Base-by-base conservation (phyloP, 2,329 filamentous ascomycete genomes). In the Didymella exigua region DNA sequence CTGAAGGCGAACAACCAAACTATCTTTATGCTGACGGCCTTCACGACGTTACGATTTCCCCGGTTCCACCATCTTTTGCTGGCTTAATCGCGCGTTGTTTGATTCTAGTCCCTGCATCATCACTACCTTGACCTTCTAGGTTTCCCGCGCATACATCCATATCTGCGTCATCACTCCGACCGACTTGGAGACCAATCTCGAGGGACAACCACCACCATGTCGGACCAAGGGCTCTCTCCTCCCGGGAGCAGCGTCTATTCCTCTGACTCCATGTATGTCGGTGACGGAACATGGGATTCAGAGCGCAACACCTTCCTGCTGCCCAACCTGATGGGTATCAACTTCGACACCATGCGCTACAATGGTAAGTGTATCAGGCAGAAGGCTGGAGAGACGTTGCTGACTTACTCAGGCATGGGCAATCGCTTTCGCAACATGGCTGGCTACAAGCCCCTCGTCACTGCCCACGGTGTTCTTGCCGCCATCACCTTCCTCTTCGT, bases 211-310 rank as follows among this genome's bases (percentile, higher is more conserved):
- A 34, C 21, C 56, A 62, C 21, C 47, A 74, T 74, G 67, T 71
- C 70, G 10, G 43, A 49, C 48, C 54, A 63, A 40, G 65, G 78
- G 66, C 81, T 89, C 68, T 88, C 88, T 62, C 82, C 88, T 61
- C 83, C 90, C 44, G 90, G 90, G 70, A 86, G 86, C 75, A 88
- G 86, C 71, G 85, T 82, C 62, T 93, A 93, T 76, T 81, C 83
- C 65, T 91, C 89, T 46, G 81, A 87, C 68, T 90, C 86, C n/a
- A 80, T 93, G 81, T 82, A 80, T 50, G 89, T 93, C 14, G 90
- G 90, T 59, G 90, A 93, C 71, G 90, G 90, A 19, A 93, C 90
- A 29, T 95, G 90, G 90, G 88, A 93, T 67, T 88, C 88, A 53
- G 81, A 82, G 55, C 88, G 88, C 71, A 91, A 93, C 69, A 86